A percentile compares a stretch with the other conserved stretches of the same genome.
Conservation (phyloP, 2,329 filamentous ascomycete genomes). For the Cercospora beticola region DNA sequence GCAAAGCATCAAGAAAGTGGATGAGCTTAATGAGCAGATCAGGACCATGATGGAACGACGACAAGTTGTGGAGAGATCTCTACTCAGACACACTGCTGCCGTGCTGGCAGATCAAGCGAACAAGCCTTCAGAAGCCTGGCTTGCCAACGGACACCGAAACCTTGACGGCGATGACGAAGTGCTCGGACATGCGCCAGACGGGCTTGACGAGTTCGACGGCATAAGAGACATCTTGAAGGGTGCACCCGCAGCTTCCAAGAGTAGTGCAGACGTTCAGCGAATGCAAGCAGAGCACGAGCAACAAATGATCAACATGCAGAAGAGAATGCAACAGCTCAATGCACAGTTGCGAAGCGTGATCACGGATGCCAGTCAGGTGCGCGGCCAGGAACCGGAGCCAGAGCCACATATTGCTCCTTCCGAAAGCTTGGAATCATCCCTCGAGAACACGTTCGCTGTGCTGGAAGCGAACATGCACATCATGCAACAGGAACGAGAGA, state of each 20-base stretch:
- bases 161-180: constrained; percentile 28
- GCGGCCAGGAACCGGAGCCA: constrained; percentile 28
- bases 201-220: constrained; percentile 56
- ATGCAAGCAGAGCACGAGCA: constrained; percentile 29
- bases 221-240: constrained; percentile 37
- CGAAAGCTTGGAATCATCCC: constrained; percentile 11
- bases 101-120: constrained; percentile 75
- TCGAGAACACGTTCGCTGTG: constrained; percentile 29
- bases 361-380: constrained; percentile 31
- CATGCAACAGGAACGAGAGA: constrained; percentile 32
- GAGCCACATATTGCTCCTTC: constrained; percentile 25
- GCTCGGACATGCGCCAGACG: constrained; percentile 27
- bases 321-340: constrained; percentile 36
- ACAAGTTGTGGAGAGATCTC: constrained; percentile 69
- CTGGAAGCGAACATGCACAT: constrained; percentile 33
- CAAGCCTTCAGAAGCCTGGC: constrained; percentile 15
- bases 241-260: constrained; percentile 24
- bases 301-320: constrained; percentile 35
- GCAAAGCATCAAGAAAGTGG: constrained; percentile 75
- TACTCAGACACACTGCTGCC: constrained; percentile 88
- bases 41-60: constrained; percentile 75
- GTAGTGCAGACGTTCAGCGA: constrained; percentile 18
- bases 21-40: constrained; percentile 78
- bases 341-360: constrained; percentile 35
- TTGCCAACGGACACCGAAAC: constrained; percentile 21